Conservation (phyloP, 2,329 filamentous ascomycete species). For the Annulohypoxylon truncatum region DNA sequence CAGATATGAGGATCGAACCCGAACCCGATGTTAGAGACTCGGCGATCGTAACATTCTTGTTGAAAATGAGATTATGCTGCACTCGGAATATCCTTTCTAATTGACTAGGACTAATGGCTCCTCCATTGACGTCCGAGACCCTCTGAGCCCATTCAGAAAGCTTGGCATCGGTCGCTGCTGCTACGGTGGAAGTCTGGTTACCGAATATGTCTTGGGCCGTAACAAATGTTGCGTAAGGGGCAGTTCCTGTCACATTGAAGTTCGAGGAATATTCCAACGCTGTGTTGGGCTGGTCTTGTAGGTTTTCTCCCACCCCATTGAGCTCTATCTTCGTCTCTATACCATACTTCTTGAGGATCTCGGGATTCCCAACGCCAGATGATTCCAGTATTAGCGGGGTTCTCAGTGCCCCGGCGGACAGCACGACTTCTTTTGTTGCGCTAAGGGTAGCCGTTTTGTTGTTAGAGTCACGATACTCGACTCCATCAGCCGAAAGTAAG, state of each 20-base stretch:
- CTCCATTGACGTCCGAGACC: slow-evolving; percentile 44
- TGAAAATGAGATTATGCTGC: slow-evolving; percentile 62
- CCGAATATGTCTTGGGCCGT: slow-evolving; percentile 53
- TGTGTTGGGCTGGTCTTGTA: slow-evolving; percentile 61
- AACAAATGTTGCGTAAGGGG: slow-evolving; percentile 51
- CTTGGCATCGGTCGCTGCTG: slow-evolving; percentile 41
- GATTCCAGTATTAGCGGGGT: slow-evolving; percentile 64
- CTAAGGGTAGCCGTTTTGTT: slow-evolving; percentile 51
- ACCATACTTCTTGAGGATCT: slow-evolving; percentile 54
- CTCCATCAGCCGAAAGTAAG: slow-evolving; percentile 47
- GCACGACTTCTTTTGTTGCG: slow-evolving; percentile 60
- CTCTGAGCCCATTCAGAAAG: slow-evolving; percentile 50
- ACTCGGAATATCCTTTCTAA: slow-evolving; percentile 56
- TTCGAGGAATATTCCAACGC: slow-evolving; percentile 44
- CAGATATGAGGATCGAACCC: slow-evolving; percentile 51
- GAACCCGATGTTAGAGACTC: slow-evolving; percentile 57
- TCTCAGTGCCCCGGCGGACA: slow-evolving; percentile 62
- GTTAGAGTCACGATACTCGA: slow-evolving; percentile 53
- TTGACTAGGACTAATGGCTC: slow-evolving; percentile 47
- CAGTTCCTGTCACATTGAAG: slow-evolving; percentile 36
- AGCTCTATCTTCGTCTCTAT: slow-evolving; percentile 59
- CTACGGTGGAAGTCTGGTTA: slow-evolving; percentile 39
- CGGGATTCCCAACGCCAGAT: slow-evolving; percentile 62
- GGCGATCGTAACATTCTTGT: slow-evolving; percentile 56
- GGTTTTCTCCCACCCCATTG: slow-evolving; percentile 64